A percentile compares a stretch with the other conserved stretches of the same genome.
Conservation (phyloP, 139 green algal genomes). For the Picochlorum sp. region DNA sequence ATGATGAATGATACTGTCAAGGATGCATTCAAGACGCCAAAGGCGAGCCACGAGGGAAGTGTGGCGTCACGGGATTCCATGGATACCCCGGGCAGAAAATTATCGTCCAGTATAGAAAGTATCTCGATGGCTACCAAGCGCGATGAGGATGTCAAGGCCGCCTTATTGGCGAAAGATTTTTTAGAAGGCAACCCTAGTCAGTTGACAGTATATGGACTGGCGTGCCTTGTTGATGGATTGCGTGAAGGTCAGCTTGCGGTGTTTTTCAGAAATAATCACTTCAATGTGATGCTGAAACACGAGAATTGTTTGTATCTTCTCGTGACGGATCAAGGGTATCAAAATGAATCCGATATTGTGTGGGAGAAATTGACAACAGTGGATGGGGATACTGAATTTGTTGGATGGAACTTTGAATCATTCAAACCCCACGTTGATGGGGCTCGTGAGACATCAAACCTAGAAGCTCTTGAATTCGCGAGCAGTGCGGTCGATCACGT, state of each 20-base stretch:
- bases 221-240: slow-evolving; percentile 38
- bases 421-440: slow-evolving; percentile 22
- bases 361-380: slow-evolving; percentile 80
- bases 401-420: slow-evolving; percentile 33
- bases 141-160: slow-evolving; percentile 12
- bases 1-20: slow-evolving; percentile 27
- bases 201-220: slow-evolving; percentile 72
- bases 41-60: not conserved
- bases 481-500: slow-evolving; percentile 6
- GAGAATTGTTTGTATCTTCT: slow-evolving; percentile 71
- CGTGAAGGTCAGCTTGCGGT: slow-evolving; percentile 69
- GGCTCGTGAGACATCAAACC: slow-evolving; percentile 4
- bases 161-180: slow-evolving; percentile 52
- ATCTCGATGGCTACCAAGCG: not conserved
- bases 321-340: slow-evolving; percentile 84
- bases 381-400: slow-evolving; percentile 61
- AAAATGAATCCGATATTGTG: slow-evolving; percentile 62
- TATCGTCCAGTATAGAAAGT: not conserved
- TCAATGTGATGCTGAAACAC: slow-evolving; percentile 75
- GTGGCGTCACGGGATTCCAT: not conserved
- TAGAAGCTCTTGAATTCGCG: slow-evolving; percentile 17
- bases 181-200: slow-evolving; percentile 69
- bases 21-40: slow-evolving; percentile 10
- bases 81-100: not conserved
- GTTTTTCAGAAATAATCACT: slow-evolving; percentile 95